Conservation (phyloP, 768 basidiomycete genomes). For the Lactarius psammicola region DNA sequence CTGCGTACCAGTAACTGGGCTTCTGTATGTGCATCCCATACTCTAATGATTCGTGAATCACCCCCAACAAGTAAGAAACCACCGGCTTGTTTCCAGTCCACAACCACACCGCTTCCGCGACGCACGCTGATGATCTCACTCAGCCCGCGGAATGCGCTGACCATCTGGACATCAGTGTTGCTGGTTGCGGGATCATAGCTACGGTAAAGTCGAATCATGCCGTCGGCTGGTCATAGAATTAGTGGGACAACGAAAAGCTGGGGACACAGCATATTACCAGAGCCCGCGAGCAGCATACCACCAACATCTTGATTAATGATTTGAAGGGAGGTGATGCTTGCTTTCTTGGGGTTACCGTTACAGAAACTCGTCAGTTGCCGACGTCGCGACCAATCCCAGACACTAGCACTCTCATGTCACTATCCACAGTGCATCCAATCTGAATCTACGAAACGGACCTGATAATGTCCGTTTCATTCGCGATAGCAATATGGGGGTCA, state of each 20-base stretch:
- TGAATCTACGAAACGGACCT: slow-evolving; percentile 48
- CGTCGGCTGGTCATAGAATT: slow-evolving; percentile 62
- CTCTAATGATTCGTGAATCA: slow-evolving; percentile 81
- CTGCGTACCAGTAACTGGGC: slow-evolving; percentile 62
- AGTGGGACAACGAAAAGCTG: slow-evolving; percentile 1
- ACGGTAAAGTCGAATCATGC: slow-evolving; percentile 85
- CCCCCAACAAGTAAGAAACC: slow-evolving; percentile 89
- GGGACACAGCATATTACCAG: slow-evolving; percentile 48
- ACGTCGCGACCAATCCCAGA: slow-evolving; percentile 92
- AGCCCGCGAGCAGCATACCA: slow-evolving; percentile 83
- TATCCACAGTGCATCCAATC: slow-evolving; percentile 11
- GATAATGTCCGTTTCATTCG: slow-evolving; percentile 84
- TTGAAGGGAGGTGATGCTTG: slow-evolving; percentile 81
- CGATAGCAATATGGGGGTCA: slow-evolving; percentile 82
- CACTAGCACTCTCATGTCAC: slow-evolving; percentile 44
- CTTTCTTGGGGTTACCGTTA: slow-evolving; percentile 82
- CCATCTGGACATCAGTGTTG: slow-evolving; percentile 80
- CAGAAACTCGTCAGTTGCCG: slow-evolving; percentile 79
- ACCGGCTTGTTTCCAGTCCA: slow-evolving; percentile 90
- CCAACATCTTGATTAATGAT: slow-evolving; percentile 96
- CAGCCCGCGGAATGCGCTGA: slow-evolving; percentile 89
- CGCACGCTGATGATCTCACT: slow-evolving; percentile 70
- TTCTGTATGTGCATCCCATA: slow-evolving; percentile 96
- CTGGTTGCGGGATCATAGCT: slow-evolving; percentile 81
- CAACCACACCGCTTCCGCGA: slow-evolving; percentile 81